Base-by-base conservation (phyloP, 441 rosid species). In the Adansonia madagascariensis region DNA sequence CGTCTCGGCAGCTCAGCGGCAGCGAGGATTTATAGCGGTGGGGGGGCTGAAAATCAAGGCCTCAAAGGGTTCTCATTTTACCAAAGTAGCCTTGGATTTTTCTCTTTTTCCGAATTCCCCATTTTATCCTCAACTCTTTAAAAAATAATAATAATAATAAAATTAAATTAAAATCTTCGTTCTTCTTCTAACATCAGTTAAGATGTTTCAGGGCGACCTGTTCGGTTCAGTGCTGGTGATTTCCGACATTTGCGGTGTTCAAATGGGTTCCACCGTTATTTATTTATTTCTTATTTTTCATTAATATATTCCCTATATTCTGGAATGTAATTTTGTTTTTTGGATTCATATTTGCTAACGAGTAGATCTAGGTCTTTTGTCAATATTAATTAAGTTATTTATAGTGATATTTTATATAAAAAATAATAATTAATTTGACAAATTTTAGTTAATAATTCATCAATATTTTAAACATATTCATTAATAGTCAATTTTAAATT, bases 21-120 rank as follows among this genome's bases (percentile, higher is more conserved):
- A 35, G 49, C 24, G 82, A 80, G 79, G 27, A 75, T 77, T 84
- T 84, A 84, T 77, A 81, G 80, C 22, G 49, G 43, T 3, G 8
- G 2, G 47, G 74, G 53, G 14, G 15, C 53, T 27, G 74, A 47
- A 11, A 49, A 46, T 10, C 35, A 46, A 18, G 44, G 68, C 61
- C 61, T 59, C 14, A 8, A 1, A 15, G 64, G 61, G 10, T 31
- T 8, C 9, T 35, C 0, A 72, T 39, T n/a, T 72, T 72, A 55
- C 75, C 52, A 10, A 56, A 72, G 10, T 20, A 72, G 17, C 24
- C 75, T 17, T 39, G 4, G 1, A 8, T 2, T 55, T 31, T 22
- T 20, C 7, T 22, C 2, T 59, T 35, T 41, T 71, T 0, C 3
- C 1, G 46, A 52, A 22, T 20, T 20, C 1, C n/a, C 59, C 1